Evolutionary conservation across 306 rosid genomes (phyloP).

Genomic region (Inga leiocalycina): DNA sequence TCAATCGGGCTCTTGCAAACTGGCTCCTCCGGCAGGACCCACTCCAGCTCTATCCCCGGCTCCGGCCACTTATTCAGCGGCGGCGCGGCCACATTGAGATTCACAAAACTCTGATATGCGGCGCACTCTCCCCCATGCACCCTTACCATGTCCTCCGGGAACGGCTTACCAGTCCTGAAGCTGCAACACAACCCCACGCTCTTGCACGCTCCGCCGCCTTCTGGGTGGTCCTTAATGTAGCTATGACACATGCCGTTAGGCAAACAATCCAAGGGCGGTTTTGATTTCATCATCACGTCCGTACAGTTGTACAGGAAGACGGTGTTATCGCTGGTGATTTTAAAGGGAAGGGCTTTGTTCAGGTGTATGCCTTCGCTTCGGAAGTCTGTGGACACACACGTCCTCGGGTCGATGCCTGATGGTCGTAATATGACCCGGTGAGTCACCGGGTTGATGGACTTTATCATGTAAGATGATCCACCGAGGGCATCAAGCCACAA

Average conservation of each 20-base stretch:
- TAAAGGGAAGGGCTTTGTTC: slow-evolving; percentile 38
- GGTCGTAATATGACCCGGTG: slow-evolving; percentile 36
- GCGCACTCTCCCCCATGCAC: slow-evolving; percentile 42
- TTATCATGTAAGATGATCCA: slow-evolving; percentile 43
- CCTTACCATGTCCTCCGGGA: slow-evolving; percentile 4
- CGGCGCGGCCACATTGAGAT: slow-evolving; percentile 7
- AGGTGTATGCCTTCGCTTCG: slow-evolving; percentile 44
- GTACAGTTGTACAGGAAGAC: slow-evolving; percentile 48
- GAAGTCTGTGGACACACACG: slow-evolving; percentile 43
- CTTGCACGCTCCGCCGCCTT: slow-evolving; percentile 10
- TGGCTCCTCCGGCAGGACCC: slow-evolving; percentile 47
- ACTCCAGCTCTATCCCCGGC: slow-evolving; percentile 52
- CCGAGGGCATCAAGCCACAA: slow-evolving; percentile 46
- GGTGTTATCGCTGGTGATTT: slow-evolving; percentile 40
- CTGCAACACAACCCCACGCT: slow-evolving; percentile 32
- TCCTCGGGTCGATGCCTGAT: background rate
- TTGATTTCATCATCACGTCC: background rate
- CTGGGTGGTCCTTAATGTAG: slow-evolving; percentile 36
- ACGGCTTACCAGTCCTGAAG: slow-evolving; percentile 32
- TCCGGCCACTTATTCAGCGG: slow-evolving; percentile 45
- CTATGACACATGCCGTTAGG: slow-evolving; percentile 37
- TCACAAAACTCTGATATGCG: slow-evolving; percentile 51
- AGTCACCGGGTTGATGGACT: slow-evolving; percentile 25
- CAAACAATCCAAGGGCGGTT: slow-evolving; percentile 37
- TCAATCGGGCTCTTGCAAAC: slow-evolving; percentile 37